A percentile compares a stretch with the other conserved stretches of the same genome.
Evolutionary conservation across 306 rosid genomes (phyloP).

Genomic region (Prosopis cineraria): DNA sequence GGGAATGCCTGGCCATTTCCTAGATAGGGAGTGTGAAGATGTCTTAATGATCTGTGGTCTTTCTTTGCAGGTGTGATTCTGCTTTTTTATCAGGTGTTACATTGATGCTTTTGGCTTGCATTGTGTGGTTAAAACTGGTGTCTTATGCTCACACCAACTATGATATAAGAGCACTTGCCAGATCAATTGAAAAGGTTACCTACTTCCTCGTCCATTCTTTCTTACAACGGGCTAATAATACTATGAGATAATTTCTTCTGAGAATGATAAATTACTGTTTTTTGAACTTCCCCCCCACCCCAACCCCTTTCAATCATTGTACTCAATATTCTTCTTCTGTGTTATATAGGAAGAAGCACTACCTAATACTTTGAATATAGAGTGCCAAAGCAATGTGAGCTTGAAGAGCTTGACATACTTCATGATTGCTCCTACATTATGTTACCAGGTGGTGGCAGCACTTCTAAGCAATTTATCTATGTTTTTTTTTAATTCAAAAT

Average conservation of each 20-base stretch:
- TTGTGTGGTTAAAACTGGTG: conserved; percentile 85
- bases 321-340: conserved; percentile 40
- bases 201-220: not conserved
- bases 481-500: not conserved
- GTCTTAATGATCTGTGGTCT: conserved; percentile 22
- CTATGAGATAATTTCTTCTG: conserved; percentile 30
- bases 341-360: conserved; percentile 45
- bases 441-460: conserved; percentile 80
- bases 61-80: conserved; percentile 74
- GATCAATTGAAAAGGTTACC: conserved; percentile 61
- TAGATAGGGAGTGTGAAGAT: conserved; percentile 20
- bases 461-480: conserved; percentile 19
- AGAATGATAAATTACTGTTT: conserved; percentile 10
- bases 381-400: conserved; percentile 50
- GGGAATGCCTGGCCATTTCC: conserved; percentile 13
- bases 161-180: conserved; percentile 62
- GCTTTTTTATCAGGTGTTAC: conserved; percentile 77
- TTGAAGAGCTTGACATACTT: conserved; percentile 78
- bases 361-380: conserved; percentile 36
- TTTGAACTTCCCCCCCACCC: not conserved
- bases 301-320: not conserved
- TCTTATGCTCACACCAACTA: conserved; percentile 83
- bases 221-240: conserved; percentile 6
- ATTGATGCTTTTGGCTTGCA: conserved; percentile 85
- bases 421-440: conserved; percentile 95